Conservation (phyloP, 192 early-diverging fungal species). For the Spizellomyces punctatus region DNA sequence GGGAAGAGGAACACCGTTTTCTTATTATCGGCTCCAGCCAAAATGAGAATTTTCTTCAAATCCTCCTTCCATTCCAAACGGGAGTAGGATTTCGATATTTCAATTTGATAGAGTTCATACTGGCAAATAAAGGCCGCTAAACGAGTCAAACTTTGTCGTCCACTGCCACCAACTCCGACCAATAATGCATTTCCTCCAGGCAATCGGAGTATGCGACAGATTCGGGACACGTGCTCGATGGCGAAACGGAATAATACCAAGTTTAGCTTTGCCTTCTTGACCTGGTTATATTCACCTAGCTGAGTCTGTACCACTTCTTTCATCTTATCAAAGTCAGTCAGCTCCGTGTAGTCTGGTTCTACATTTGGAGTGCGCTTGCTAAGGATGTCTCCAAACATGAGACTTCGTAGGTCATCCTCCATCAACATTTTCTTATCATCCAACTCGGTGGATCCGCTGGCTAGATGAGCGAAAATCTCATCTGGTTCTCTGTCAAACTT, state of each 20-base stretch:
- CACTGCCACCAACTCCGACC: constrained; percentile 66
- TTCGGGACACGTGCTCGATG: constrained; percentile 61
- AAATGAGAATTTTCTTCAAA: constrained; percentile 56
- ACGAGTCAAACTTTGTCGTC: constrained; percentile 56
- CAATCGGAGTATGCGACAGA: constrained; percentile 60
- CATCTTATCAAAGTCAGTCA: constrained; percentile 54
- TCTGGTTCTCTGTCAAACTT: constrained; percentile 51
- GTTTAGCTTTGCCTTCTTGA: constrained; percentile 64
- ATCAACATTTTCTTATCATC: constrained; percentile 49
- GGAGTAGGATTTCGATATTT: constrained; percentile 62
- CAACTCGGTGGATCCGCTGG: constrained; percentile 43
- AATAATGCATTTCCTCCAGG: constrained; percentile 65
- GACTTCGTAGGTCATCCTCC: constrained; percentile 61
- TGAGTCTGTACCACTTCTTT: constrained; percentile 48
- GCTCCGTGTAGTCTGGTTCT: constrained; percentile 55
- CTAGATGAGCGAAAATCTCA: constrained; percentile 48
- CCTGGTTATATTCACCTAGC: constrained; percentile 60
- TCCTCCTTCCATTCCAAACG: constrained; percentile 63
- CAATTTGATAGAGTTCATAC: constrained; percentile 65
- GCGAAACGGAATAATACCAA: constrained; percentile 67
- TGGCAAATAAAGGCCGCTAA: constrained; percentile 59
- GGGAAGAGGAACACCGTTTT: constrained; percentile 65
- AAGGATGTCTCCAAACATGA: constrained; percentile 62
- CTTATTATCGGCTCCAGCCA: constrained; percentile 58
- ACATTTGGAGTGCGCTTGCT: constrained; percentile 25